phyloP scores from a whole-genome alignment of 257 asterid species.

The Nyctanthes arbortristis region DNA sequence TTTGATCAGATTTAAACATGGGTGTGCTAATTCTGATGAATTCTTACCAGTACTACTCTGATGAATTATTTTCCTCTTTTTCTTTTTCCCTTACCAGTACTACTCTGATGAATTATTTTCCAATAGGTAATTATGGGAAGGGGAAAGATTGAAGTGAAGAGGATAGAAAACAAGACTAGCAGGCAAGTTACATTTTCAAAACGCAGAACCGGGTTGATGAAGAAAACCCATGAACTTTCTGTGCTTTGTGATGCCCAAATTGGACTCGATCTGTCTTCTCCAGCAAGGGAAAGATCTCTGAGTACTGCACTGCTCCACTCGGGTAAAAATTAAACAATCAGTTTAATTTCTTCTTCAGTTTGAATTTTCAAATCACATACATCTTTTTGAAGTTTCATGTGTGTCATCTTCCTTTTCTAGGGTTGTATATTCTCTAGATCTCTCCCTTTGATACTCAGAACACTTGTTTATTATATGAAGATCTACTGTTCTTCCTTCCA shows the following conservation, averaged over 20 bases:
- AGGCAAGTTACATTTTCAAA: slow-evolving; percentile 85
- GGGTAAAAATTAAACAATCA: slow-evolving; percentile 30
- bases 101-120: background rate
- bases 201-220: slow-evolving; percentile 65
- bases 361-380: background rate
- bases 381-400: background rate
- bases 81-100: slow-evolving; percentile 17
- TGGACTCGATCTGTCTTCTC: slow-evolving; percentile 76
- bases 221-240: slow-evolving; percentile 89
- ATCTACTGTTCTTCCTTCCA: no score
- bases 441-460: background rate
- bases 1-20: no score
- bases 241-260: slow-evolving; percentile 88
- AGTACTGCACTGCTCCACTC: slow-evolving; percentile 57
- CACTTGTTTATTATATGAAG: background rate
- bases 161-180: slow-evolving; percentile 82
- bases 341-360: background rate
- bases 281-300: slow-evolving; percentile 64
- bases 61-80: no score
- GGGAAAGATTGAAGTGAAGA: slow-evolving; percentile 80
- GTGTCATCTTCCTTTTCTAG: background rate
- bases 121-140: slow-evolving; percentile 55
- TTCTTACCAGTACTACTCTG: no score
- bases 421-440: background rate
- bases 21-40: no score